Evolutionary conservation across 208 protist species (phyloP), one percentile per base, ranked within the genome.

Genomic region (Naegleria gruberi): DNA sequence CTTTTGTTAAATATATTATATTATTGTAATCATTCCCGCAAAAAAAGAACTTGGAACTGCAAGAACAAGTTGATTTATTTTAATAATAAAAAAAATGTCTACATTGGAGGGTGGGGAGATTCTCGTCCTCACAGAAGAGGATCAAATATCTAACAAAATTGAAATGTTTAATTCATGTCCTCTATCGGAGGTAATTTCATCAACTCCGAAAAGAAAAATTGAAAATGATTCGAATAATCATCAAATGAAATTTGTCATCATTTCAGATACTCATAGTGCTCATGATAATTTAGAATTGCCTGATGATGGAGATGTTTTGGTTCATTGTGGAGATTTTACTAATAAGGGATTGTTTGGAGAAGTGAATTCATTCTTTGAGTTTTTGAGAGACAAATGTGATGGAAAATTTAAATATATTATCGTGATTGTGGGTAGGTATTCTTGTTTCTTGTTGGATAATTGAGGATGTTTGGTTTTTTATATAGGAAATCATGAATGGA

Each of bases 301-400:
- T 37, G n/a, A n/a, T n/a, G n/a, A n/a, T n/a, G 91, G 90, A 37
- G 91, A 92, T 81, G 88, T 92, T 23, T 73, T 92, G n/a, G 88
- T 92, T 47, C 91, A 92, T 89, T 90, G 87, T 51, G 91, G 91
- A 26, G 91, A 92, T 82, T 91, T 91, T 46, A 92, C 90, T 15
- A 47, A 92, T 46, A 44, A 17, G 19, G 91, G 91, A 37, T 44
- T 26, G 4, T 5, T 10, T 77, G 23, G 57, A 74, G 84, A 92
- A 55, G 37, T 92, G 7, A 17, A n/a, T 26, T 34, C 2, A 26
- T 92, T 92, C 42, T 91, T 90, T 46, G 55, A 91, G 45, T 92
- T 37, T 77, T 77, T 77, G 34, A 37, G 26, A 7, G 30, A 30
- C 34, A 26, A 77, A 37, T 77, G 65, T 37, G 65, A 77, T 77